Percentiles rank a stretch among this genome's conserved stretches.
Evolutionary conservation across 164 flowering plant species (phyloP).

Genomic region (Vitis rupestris): DNA sequence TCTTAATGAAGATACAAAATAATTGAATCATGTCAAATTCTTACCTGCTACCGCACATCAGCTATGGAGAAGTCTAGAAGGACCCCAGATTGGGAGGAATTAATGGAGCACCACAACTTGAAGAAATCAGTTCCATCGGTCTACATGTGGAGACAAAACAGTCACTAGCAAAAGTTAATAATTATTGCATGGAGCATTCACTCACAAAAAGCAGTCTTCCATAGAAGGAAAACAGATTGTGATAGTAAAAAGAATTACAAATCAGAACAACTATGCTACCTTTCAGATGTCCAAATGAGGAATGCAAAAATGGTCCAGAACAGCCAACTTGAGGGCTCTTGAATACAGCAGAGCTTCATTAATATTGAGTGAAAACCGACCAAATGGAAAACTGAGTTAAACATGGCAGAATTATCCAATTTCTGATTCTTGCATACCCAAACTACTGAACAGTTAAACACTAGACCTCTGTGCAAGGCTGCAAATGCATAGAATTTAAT

Average conservation of each 20-base stretch:
- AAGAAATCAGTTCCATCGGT: slow-evolving; percentile 10
- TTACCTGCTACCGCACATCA: slow-evolving; percentile 2
- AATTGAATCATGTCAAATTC: slow-evolving; percentile 1
- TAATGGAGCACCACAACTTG: not conserved
- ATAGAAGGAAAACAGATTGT: too few species aligned
- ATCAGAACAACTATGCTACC: too few species aligned
- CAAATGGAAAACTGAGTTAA: too few species aligned
- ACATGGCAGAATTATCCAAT: too few species aligned
- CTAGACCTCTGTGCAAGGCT: too few species aligned
- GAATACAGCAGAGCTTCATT: not conserved
- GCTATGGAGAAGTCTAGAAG: slow-evolving; percentile 14
- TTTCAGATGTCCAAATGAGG: not conserved
- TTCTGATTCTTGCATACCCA: too few species aligned
- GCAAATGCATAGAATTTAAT: too few species aligned
- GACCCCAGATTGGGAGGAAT: not conserved
- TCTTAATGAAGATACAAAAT: slow-evolving; percentile 1
- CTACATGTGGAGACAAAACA: slow-evolving; percentile 9
- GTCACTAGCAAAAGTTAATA: slow-evolving; percentile 1
- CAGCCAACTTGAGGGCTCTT: not conserved
- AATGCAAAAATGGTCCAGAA: not conserved
- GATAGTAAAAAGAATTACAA: too few species aligned
- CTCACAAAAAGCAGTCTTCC: too few species aligned
- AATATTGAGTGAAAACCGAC: too few species aligned
- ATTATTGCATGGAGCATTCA: not conserved
- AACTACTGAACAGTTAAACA: too few species aligned